Conservation (phyloP, 352 stramenopile genomes). For the Globisporangium middletonii region DNA sequence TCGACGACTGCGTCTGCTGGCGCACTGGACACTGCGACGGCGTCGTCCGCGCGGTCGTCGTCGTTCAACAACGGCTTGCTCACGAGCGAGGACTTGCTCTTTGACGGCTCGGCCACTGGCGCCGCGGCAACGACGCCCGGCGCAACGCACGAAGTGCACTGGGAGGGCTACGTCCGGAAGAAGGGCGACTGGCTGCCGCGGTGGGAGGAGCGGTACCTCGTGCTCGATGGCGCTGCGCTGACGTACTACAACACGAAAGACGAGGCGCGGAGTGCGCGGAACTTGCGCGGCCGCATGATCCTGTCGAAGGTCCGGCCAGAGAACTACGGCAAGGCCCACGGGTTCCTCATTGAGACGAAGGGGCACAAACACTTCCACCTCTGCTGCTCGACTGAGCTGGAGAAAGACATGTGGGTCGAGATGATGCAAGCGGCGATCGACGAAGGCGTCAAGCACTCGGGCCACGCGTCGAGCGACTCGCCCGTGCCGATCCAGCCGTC, state of each 20-base stretch:
- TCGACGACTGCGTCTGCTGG: constrained; percentile 2
- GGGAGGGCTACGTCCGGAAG: constrained; percentile 86
- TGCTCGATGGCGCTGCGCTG: constrained; percentile 72
- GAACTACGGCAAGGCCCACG: constrained; percentile 86
- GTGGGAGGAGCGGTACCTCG: constrained; percentile 88
- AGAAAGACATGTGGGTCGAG: constrained; percentile 90
- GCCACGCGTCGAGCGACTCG: constrained; percentile 8
- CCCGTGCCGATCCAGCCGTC: constrained; percentile 22
- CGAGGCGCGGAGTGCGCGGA: constrained; percentile 71
- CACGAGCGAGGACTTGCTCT: constrained; percentile 17
- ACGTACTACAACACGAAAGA: constrained; percentile 89
- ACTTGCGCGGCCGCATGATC: constrained; percentile 80
- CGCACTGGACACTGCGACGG: constrained; percentile 3
- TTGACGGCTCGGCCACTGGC: constrained; percentile 13
- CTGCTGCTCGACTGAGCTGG: constrained; percentile 79
- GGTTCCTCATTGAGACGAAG: constrained; percentile 84
- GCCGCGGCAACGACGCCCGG: constrained; percentile 26
- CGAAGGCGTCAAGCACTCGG: constrained; percentile 39
- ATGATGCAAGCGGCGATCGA: constrained; percentile 89
- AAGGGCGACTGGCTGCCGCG: constrained; percentile 88
- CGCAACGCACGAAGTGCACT: constrained; percentile 73
- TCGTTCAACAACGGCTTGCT: constrained; percentile 12
- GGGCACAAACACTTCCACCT: constrained; percentile 87
- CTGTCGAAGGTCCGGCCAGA: constrained; percentile 73
- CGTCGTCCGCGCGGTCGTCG: constrained; percentile 10